A percentile compares a stretch with the other conserved stretches of the same genome.
Conservation (phyloP, 345 rosid genomes). For the Erucastrum elatum region DNA sequence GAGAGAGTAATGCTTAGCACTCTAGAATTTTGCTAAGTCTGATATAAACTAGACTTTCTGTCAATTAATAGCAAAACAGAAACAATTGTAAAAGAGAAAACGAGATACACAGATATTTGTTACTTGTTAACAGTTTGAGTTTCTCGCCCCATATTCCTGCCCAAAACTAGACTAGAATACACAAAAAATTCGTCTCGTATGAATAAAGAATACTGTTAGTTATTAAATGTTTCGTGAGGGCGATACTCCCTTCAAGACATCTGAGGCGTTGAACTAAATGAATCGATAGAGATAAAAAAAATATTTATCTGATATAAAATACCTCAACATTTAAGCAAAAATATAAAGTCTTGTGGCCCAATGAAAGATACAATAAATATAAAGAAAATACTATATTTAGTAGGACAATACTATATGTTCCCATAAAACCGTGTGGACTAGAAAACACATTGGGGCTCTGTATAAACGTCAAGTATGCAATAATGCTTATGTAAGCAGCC, state of each 20-base stretch:
- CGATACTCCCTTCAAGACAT: background rate
- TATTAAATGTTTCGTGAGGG: background rate
- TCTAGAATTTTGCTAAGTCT: background rate
- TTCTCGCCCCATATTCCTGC: background rate
- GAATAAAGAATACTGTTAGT: background rate
- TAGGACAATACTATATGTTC: background rate
- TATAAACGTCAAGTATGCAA: slow-evolving; percentile 31
- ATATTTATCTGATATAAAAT: background rate
- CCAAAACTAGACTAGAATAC: background rate
- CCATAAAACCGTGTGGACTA: slow-evolving; percentile 18
- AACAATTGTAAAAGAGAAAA: background rate
- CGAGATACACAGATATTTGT: background rate
- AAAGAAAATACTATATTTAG: background rate
- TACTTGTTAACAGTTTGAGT: background rate
- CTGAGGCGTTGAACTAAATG: background rate
- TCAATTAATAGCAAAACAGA: background rate
- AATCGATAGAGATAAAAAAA: background rate
- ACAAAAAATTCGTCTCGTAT: background rate
- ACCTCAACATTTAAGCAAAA: background rate
- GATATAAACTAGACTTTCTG: background rate
- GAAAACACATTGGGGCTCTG: background rate
- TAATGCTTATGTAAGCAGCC: slow-evolving; percentile 36
- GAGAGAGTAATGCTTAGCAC: background rate
- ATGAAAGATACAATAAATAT: background rate
- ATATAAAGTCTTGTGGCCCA: background rate